phyloP scores from a whole-genome alignment of 2,329 filamentous ascomycete genomes.

The Neonectria neomacrospora region DNA sequence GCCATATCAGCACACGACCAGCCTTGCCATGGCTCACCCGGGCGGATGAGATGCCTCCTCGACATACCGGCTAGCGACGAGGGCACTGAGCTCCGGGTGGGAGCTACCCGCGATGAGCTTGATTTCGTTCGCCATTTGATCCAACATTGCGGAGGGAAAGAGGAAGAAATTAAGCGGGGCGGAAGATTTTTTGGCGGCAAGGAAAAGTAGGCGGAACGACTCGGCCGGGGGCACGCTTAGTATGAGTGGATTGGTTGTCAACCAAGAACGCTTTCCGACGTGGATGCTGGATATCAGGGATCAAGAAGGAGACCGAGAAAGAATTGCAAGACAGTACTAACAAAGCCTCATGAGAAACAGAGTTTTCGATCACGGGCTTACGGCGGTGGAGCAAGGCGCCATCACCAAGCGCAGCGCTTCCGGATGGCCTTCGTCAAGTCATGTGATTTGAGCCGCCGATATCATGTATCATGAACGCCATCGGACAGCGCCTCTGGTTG shows the following conservation, averaged over 20 bases:
- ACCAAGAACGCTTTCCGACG: not conserved
- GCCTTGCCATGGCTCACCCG: constrained; percentile 12
- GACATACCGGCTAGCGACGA: constrained; percentile 57
- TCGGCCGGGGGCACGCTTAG: constrained; percentile 15
- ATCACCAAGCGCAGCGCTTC: constrained; percentile 21
- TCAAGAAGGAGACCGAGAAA: not conserved
- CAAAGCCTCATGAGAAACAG: constrained; percentile 34
- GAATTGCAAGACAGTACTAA: constrained; percentile 31
- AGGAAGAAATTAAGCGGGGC: constrained; percentile 42
- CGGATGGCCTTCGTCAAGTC: constrained; percentile 27
- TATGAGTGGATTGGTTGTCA: constrained; percentile 6
- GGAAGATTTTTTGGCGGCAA: constrained; percentile 42
- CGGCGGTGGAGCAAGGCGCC: constrained; percentile 37
- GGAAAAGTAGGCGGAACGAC: constrained; percentile 36
- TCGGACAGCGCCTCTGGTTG: constrained; percentile 5
- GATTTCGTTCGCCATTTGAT: constrained; percentile 64
- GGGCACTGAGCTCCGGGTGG: constrained; percentile 60
- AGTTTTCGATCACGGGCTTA: constrained; percentile 42
- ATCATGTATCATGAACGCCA: constrained; percentile 18
- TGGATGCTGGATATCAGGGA: not conserved
- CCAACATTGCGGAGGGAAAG: constrained; percentile 49
- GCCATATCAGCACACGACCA: constrained; percentile 39
- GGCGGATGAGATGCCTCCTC: constrained; percentile 9
- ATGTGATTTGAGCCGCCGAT: constrained; percentile 37
- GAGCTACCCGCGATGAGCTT: constrained; percentile 63